Conservation (phyloP, 306 rosid species). For the Vicia sativa region DNA sequence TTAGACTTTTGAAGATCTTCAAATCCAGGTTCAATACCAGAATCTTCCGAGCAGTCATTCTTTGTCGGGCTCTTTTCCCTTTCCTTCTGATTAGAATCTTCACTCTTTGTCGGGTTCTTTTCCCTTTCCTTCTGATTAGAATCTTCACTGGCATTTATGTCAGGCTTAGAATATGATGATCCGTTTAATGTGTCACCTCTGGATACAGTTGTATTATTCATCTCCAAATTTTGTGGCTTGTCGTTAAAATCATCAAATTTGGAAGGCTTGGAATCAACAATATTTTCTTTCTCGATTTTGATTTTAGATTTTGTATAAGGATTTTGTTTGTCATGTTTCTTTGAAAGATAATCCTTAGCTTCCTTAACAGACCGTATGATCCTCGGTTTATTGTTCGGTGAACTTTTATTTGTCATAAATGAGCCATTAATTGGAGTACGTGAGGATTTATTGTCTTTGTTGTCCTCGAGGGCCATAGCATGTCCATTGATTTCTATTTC, state of each 20-base stretch:
- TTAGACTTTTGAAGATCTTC: constrained; percentile 46
- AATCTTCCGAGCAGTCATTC: constrained; percentile 38
- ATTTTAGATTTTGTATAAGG: constrained; percentile 33
- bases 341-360: constrained; percentile 79
- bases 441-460: constrained; percentile 17
- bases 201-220: constrained; percentile 32
- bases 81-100: constrained; percentile 47
- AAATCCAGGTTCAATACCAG: constrained; percentile 36
- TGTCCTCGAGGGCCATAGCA: constrained; percentile 35
- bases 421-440: constrained; percentile 46
- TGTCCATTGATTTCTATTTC: constrained; percentile 40
- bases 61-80: constrained; percentile 36
- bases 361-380: constrained; percentile 83
- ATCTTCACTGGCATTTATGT: constrained; percentile 41
- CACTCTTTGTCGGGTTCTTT: constrained; percentile 25
- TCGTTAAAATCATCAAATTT: constrained; percentile 41
- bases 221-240: constrained; percentile 35
- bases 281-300: constrained; percentile 40
- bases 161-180: constrained; percentile 44
- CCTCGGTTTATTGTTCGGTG: constrained; percentile 51
- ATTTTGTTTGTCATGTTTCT: constrained; percentile 52
- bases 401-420: constrained; percentile 36
- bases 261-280: constrained; percentile 41
- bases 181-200: constrained; percentile 39
- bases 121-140: constrained; percentile 46